A percentile compares a stretch with the other conserved stretches of the same genome.
These are phyloP conservation scores for Boletellus emodensis DNA, from an alignment of 768 basidiomycete species.

Conservation along the genomic window DNA sequence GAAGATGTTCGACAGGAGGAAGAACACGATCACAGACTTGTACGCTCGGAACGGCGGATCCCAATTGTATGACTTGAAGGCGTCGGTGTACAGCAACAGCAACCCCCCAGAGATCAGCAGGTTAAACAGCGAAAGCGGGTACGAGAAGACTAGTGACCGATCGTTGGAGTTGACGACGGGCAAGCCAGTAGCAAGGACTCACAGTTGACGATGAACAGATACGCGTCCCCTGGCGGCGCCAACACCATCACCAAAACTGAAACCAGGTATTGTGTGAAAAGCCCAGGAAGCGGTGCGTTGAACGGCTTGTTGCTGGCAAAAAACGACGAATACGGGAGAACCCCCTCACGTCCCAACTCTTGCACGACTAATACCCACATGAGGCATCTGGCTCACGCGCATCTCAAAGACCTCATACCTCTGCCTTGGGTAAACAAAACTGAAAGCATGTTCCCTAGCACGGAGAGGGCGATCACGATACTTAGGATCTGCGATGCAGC, in stretches of 20 bases:
- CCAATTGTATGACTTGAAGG: slow-evolving; percentile 49
- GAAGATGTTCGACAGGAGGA: slow-evolving; percentile 64
- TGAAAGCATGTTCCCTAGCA: slow-evolving; percentile 60
- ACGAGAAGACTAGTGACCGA: slow-evolving; percentile 46
- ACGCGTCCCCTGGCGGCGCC: slow-evolving; percentile 71
- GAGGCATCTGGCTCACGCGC: not conserved
- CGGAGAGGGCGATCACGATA: slow-evolving; percentile 58
- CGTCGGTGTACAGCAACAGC: slow-evolving; percentile 51
- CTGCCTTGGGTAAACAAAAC: slow-evolving; percentile 64
- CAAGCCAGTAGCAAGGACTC: slow-evolving; percentile 19
- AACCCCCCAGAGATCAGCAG: slow-evolving; percentile 57
- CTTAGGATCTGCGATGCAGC: slow-evolving; percentile 46
- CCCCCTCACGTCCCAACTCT: slow-evolving; percentile 68
- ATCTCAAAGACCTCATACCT: slow-evolving; percentile 37
- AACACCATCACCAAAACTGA: slow-evolving; percentile 52
- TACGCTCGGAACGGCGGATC: slow-evolving; percentile 61
- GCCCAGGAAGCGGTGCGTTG: slow-evolving; percentile 58
- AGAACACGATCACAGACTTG: slow-evolving; percentile 44
- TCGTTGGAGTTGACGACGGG: not conserved
- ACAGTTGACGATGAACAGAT: slow-evolving; percentile 67
- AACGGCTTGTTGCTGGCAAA: slow-evolving; percentile 74
- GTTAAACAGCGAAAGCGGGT: slow-evolving; percentile 56
- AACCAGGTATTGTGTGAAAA: slow-evolving; percentile 59
- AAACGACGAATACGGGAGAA: slow-evolving; percentile 60
- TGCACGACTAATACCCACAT: slow-evolving; percentile 50